Percentiles rank a stretch among this genome's conserved stretches.
Evolutionary conservation across 768 basidiomycete species (phyloP).

Genomic region (Fibroporia radiculosa): DNA sequence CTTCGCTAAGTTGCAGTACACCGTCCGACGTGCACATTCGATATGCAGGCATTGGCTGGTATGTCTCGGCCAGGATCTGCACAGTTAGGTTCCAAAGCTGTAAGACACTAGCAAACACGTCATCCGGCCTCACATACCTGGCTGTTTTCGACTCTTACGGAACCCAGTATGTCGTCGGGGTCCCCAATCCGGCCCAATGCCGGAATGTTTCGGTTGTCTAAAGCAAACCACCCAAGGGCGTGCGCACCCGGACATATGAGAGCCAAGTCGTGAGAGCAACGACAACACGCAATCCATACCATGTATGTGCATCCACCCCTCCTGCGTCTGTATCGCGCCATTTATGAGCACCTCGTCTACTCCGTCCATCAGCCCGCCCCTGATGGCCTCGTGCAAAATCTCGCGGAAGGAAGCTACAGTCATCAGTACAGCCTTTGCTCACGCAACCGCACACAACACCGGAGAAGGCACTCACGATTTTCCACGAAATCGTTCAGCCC

Average conservation of each 20-base stretch:
- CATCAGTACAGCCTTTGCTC: not conserved
- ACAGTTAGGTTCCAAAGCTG: not conserved
- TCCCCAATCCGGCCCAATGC: constrained; percentile 70
- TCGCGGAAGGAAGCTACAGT: constrained; percentile 48
- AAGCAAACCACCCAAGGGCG: too few relatives aligned
- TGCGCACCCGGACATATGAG: too few relatives aligned
- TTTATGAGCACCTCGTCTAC: constrained; percentile 61
- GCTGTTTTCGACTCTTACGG: constrained; percentile 65
- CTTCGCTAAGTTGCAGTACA: constrained; percentile 58
- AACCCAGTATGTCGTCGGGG: constrained; percentile 76
- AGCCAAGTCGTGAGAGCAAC: not conserved
- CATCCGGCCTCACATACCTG: constrained; percentile 38
- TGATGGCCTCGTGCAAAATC: constrained; percentile 54
- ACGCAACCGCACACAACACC: not conserved
- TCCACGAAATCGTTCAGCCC: constrained; percentile 65
- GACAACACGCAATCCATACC: constrained; percentile 23
- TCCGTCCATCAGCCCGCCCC: constrained; percentile 41
- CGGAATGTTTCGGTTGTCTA: constrained; percentile 71
- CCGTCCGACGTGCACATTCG: constrained; percentile 75
- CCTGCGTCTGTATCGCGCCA: constrained; percentile 53
- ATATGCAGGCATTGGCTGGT: constrained; percentile 80
- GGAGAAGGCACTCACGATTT: constrained; percentile 46
- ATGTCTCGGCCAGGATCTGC: constrained; percentile 64
- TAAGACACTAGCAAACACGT: not conserved
- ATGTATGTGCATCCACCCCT: constrained; percentile 88